Percentiles rank a stretch among this genome's conserved stretches.
Evolutionary conservation across 2,329 filamentous ascomycete species (phyloP).

Genomic region (Alternaria sp.): DNA sequence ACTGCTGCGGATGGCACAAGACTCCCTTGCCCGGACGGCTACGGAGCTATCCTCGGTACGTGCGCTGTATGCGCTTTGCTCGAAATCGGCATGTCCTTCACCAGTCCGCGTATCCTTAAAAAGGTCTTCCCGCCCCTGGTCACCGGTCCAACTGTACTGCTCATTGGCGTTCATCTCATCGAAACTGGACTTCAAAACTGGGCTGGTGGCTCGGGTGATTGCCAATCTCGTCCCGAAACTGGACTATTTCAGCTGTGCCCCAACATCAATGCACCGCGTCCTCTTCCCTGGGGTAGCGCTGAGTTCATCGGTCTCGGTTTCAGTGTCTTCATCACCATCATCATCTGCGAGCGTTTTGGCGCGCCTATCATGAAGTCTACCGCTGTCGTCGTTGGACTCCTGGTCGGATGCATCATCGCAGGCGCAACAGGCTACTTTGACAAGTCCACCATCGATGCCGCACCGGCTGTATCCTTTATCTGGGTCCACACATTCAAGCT

Average conservation of each 20-base stretch:
- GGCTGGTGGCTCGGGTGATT: slow-evolving; percentile 75
- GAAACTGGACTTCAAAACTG: slow-evolving; percentile 76
- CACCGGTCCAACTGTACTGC: slow-evolving; percentile 70
- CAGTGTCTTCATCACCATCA: slow-evolving; percentile 79
- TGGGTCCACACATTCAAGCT: slow-evolving; percentile 82
- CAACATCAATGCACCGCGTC: slow-evolving; percentile 69
- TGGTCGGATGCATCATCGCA: slow-evolving; percentile 79
- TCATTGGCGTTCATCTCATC: slow-evolving; percentile 78
- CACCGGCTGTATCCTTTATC: slow-evolving; percentile 75
- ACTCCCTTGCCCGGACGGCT: slow-evolving; percentile 77
- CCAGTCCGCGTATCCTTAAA: slow-evolving; percentile 71
- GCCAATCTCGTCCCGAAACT: slow-evolving; percentile 51
- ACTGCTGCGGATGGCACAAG: slow-evolving; percentile 66
- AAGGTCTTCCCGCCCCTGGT: slow-evolving; percentile 80
- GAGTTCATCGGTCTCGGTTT: slow-evolving; percentile 83
- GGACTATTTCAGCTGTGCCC: slow-evolving; percentile 68
- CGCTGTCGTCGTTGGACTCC: slow-evolving; percentile 75
- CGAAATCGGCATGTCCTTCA: slow-evolving; percentile 77
- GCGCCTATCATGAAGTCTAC: slow-evolving; percentile 85
- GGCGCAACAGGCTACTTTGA: slow-evolving; percentile 81
- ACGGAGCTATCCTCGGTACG: slow-evolving; percentile 77
- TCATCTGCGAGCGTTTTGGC: slow-evolving; percentile 81
- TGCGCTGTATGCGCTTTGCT: slow-evolving; percentile 58
- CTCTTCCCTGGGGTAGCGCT: slow-evolving; percentile 77
- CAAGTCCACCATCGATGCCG: slow-evolving; percentile 70